Percentiles rank a stretch among this genome's conserved stretches.
Conservation (phyloP, 805 yeast species). For the Pichia membranifaciens region DNA sequence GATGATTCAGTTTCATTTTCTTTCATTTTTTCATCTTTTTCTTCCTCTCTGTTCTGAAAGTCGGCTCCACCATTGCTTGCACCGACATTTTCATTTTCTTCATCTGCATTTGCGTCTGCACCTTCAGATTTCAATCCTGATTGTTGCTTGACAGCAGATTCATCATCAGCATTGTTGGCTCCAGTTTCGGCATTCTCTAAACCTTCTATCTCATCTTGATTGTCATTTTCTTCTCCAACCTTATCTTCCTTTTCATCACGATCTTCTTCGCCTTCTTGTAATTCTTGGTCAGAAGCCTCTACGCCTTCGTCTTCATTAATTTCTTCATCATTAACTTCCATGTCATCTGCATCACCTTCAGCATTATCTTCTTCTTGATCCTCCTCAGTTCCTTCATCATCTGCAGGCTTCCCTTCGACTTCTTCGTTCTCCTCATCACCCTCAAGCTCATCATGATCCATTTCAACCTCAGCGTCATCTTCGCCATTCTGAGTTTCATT, state of each 20-base stretch:
- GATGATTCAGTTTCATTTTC: slow-evolving; percentile 49
- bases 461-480: slow-evolving; percentile 28
- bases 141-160: slow-evolving; percentile 31
- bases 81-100: slow-evolving; percentile 57
- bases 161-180: slow-evolving; percentile 30
- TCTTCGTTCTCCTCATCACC: slow-evolving; percentile 24
- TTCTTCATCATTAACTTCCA: slow-evolving; percentile 17
- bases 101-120: slow-evolving; percentile 32
- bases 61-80: slow-evolving; percentile 49
- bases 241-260: slow-evolving; percentile 21
- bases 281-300: slow-evolving; percentile 26
- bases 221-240: slow-evolving; percentile 24
- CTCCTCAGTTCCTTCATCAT: slow-evolving; percentile 22
- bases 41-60: slow-evolving; percentile 36
- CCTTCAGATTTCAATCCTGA: slow-evolving; percentile 33
- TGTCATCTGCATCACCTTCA: slow-evolving; percentile 19
- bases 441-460: slow-evolving; percentile 23
- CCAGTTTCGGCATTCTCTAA: slow-evolving; percentile 30
- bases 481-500: slow-evolving; percentile 17
- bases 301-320: slow-evolving; percentile 27
- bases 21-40: slow-evolving; percentile 40
- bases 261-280: slow-evolving; percentile 23
- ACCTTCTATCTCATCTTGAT: slow-evolving; percentile 30
- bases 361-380: slow-evolving; percentile 29
- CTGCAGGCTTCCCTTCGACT: slow-evolving; percentile 24